Evolutionary conservation across 805 yeast genomes (phyloP), one percentile per base, ranked within the genome.

Genomic region (Saturnispora gosingensis): DNA sequence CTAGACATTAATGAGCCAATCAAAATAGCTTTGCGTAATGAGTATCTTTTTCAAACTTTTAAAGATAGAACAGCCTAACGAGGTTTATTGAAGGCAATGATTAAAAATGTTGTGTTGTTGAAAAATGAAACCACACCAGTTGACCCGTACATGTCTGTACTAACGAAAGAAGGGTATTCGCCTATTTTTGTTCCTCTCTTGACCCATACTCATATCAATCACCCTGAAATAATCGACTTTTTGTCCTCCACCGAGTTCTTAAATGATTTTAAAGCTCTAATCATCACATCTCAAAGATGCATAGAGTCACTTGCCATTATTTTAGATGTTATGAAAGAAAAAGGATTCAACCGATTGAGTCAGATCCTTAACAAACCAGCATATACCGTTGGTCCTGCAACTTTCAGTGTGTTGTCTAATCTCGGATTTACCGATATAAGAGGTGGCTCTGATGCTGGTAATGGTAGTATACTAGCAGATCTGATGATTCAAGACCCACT

Each of bases 341-440:
- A 54, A 15, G 50, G 43, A 7, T 57, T 54, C 50, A 46, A 39
- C 5, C 24, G 36, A 27, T 46, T 63, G 15, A 50, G 46, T 0
- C 68, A 82, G 1, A 62, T 78, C 6, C 18, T 54, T 18, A 50
- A 56, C 3, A 81, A 80, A 58, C 77, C 82, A 0, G 83, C 84
- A 0, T 91, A 82, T 61, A 88, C 97, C 0, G 97, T 91, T 5
- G 98, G 98, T 0, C 96, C 96, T 1, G 89, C 96, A 0, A 91
- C 98, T 0, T 76, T 75, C 18, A 69, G 71, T 15, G 78, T 84
- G 16, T 65, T 91, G 11, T 54, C 62, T 2, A 69, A 71, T 6
- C 65, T 80, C 30, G 97, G 96, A 0, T 91, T 89, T 62, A 61
- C 52, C 1, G 76, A 79, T 54, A 76, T 91, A 0, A 67, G 79